These are phyloP conservation scores for Leptographium radiaticola DNA, from an alignment of 2,329 filamentous ascomycete genomes.

Conservation along the genomic window DNA sequence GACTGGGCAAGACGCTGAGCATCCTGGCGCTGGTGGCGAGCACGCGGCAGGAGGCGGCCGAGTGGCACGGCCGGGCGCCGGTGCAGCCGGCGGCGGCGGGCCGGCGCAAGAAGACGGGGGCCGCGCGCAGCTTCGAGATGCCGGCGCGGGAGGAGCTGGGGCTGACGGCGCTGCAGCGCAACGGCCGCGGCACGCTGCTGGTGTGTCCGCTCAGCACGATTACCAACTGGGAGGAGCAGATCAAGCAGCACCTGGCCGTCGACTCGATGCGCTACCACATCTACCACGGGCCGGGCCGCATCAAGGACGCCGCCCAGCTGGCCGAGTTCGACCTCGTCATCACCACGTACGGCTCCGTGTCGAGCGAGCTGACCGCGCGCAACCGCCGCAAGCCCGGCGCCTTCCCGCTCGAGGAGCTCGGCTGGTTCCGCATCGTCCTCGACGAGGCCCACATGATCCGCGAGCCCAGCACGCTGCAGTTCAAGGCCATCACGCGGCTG, in stretches of 20 bases:
- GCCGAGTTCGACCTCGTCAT: slow-evolving; percentile 71
- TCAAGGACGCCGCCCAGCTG: slow-evolving; percentile 54
- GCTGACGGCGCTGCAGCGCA: slow-evolving; percentile 42
- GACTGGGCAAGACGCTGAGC: slow-evolving; percentile 75
- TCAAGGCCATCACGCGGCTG: slow-evolving; percentile 70
- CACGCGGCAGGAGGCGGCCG: slow-evolving; percentile 46
- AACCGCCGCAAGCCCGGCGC: slow-evolving; percentile 44
- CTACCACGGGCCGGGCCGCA: slow-evolving; percentile 73
- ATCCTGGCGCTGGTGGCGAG: slow-evolving; percentile 65
- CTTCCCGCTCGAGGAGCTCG: slow-evolving; percentile 61
- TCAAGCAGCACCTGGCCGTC: slow-evolving; percentile 63
- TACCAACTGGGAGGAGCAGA: slow-evolving; percentile 89
- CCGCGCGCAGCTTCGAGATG: slow-evolving; percentile 20
- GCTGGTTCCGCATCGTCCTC: slow-evolving; percentile 87
- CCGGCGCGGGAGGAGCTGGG: slow-evolving; percentile 30
- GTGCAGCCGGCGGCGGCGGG: slow-evolving; percentile 31
- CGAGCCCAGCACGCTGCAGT: slow-evolving; percentile 67
- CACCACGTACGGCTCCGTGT: slow-evolving; percentile 83
- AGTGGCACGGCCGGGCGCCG: slow-evolving; percentile 46
- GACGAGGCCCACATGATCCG: slow-evolving; percentile 95
- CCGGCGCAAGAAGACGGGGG: slow-evolving; percentile 22
- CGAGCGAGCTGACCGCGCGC: slow-evolving; percentile 60
- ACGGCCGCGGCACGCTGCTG: slow-evolving; percentile 69
- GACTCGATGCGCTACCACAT: slow-evolving; percentile 59
- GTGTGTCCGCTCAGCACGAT: slow-evolving; percentile 85